These are phyloP conservation scores for Phoenix roebelenii DNA, from an alignment of 176 grass and related monocot species.

Conservation along the genomic window DNA sequence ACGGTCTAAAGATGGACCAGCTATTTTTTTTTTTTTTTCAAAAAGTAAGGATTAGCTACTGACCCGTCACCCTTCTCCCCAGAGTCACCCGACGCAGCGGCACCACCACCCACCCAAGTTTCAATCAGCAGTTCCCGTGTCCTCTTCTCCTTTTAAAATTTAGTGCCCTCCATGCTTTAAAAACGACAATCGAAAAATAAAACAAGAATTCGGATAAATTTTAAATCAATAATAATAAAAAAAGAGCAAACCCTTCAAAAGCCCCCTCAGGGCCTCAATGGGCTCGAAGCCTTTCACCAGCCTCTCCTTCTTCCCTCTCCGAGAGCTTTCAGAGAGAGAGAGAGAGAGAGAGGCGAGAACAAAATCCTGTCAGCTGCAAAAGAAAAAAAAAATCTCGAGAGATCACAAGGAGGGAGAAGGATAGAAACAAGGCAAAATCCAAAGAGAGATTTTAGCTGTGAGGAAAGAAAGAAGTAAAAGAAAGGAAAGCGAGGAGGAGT, in stretches of 20 bases:
- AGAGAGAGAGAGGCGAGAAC: not conserved
- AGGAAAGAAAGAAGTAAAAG: not conserved
- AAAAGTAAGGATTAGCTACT: constrained; percentile 23
- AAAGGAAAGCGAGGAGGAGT: not conserved
- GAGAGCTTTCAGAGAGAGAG: too few species aligned
- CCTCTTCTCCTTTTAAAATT: constrained; percentile 6
- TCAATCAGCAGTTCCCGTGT: constrained; percentile 9
- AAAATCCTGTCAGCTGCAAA: not conserved
- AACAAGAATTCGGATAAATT: too few species aligned
- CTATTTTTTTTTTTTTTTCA: not conserved
- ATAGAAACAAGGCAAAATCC: constrained; percentile 31
- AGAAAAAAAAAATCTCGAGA: not conserved
- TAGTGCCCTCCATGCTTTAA: not conserved
- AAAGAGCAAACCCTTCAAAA: too few species aligned
- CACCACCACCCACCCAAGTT: not conserved
- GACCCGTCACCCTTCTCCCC: constrained; percentile 30
- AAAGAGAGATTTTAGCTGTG: constrained; percentile 20
- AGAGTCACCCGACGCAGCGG: not conserved
- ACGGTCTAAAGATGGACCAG: too few species aligned
- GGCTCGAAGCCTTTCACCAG: too few species aligned
- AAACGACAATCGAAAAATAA: too few species aligned
- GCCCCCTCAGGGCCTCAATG: too few species aligned
- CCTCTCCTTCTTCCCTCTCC: too few species aligned
- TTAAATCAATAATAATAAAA: too few species aligned
- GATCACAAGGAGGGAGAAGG: not conserved